phyloP scores from a whole-genome alignment of 768 basidiomycete species.

The Boletales sp. region DNA sequence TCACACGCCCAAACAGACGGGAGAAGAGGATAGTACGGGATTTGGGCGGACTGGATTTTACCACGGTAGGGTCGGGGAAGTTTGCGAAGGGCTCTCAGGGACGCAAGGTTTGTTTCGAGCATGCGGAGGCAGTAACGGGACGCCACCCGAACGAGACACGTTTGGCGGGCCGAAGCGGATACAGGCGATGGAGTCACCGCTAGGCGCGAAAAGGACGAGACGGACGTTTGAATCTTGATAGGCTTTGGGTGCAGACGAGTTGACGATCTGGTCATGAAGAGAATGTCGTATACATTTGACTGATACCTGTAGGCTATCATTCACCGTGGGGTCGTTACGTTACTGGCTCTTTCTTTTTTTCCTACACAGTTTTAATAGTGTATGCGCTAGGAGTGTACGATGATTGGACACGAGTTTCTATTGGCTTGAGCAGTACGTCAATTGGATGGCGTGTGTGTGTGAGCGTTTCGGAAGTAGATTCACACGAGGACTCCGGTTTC shows the following conservation, averaged over 20 bases:
- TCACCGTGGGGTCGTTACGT: background rate
- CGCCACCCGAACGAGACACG: constrained; percentile 46
- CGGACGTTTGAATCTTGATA: constrained; percentile 12
- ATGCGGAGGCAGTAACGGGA: constrained; percentile 41
- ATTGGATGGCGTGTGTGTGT: background rate
- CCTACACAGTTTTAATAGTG: too few relatives aligned
- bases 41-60: constrained; percentile 8
- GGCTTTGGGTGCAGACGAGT: too few relatives aligned
- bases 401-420: too few relatives aligned
- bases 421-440: too few relatives aligned
- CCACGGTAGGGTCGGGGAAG: constrained; percentile 19
- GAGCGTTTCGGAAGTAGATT: background rate
- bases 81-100: constrained; percentile 14
- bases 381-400: too few relatives aligned
- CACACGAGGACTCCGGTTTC: background rate
- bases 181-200: constrained; percentile 27
- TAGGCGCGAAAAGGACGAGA: constrained; percentile 26
- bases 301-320: background rate
- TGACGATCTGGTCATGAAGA: too few relatives aligned
- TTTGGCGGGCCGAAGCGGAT: constrained; percentile 16
- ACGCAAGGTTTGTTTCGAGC: constrained; percentile 13
- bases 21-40: constrained; percentile 15
- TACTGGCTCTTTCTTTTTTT: background rate
- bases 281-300: background rate
- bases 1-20: constrained; percentile 49